phyloP scores from a whole-genome alignment of 2,329 filamentous ascomycete genomes.

The Fusarium illudens region DNA sequence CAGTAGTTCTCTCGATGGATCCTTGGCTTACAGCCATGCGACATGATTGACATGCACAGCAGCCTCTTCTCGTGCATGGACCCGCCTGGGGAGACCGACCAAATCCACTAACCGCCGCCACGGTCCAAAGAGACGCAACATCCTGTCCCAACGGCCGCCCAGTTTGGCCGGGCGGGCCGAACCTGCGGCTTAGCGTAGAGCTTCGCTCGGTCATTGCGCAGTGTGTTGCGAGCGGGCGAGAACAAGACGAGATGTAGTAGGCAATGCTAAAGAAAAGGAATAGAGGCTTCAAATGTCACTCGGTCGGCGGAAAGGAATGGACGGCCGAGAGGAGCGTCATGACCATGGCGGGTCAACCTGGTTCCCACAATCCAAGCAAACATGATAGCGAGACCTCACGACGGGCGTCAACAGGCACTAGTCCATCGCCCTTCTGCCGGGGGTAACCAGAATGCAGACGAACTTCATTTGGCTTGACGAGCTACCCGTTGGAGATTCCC shows the following conservation, averaged over 20 bases:
- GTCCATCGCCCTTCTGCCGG: neutral
- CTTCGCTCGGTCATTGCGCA: neutral
- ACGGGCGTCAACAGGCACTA: neutral
- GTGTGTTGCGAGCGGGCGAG: neutral
- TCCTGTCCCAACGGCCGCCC: conserved; percentile 25
- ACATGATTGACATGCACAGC: conserved; percentile 14
- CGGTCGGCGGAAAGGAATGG: neutral
- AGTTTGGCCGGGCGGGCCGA: conserved; percentile 33
- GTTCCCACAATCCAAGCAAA: neutral
- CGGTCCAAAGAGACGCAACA: conserved; percentile 11
- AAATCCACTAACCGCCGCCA: conserved; percentile 29
- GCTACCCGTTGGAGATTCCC: neutral
- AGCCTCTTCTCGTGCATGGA: conserved; percentile 22
- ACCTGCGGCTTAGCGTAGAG: conserved; percentile 19
- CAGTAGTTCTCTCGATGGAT: conserved; percentile 16
- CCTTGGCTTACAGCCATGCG: conserved; percentile 27
- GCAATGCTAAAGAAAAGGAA: neutral
- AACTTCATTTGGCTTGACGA: neutral
- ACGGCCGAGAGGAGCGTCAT: neutral
- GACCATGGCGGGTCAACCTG: neutral
- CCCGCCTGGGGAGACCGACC: conserved; percentile 20
- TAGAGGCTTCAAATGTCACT: conserved; percentile 7
- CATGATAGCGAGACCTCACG: neutral
- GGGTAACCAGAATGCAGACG: neutral
- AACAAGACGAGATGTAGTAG: neutral